Base-by-base conservation (phyloP, 768 basidiomycete species). In the Amanita rubescens region DNA sequence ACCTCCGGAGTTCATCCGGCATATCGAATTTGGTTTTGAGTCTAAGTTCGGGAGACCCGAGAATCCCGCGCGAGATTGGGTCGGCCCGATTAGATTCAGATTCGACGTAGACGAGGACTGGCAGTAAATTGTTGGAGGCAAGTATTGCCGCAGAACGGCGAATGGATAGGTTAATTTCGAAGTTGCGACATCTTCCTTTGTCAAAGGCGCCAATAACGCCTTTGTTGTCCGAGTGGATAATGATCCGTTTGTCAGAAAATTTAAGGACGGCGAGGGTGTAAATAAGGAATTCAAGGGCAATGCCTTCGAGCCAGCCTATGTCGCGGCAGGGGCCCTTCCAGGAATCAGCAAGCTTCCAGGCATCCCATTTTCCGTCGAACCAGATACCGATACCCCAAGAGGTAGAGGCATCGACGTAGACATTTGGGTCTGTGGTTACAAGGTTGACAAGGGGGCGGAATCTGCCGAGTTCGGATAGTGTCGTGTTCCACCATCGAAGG, bases 191-290 rank as follows among this genome's bases (percentile, higher is more conserved):
- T 3, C 27, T 5, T 2, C 71, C 70, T 33, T 67, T 67, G 1
- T 47, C 44, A 19, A 67, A 59, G 12, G 71, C 61, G 3, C 69
- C 65, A 33, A 75, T 70, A 2, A 64, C 61, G 6, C 71, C 71
- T 24, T 67, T 51, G 55, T 75, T 75, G 57, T 75, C 69, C 0
- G 65, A 68, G 44, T 62, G 61, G 14, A 71, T 57, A 22, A 62
- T 50, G 0, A 72, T 9, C 15, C 60, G 41, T 12, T 34, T 24
- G 41, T 71, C 37, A 0, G 39, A 17, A 4, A 59, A 6, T 0
- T 56, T 52, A 2, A 34, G 20, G 2, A 20, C 35, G 3, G 59
- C 54, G 1, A 65, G 42, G 9, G 58, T 48, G 50, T 56, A 55
- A 5, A 65, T 34, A 9, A 55, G 37, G 10, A 69, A 49, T 24